Percentiles rank a stretch among this genome's conserved stretches.
Conservation (phyloP, 306 rosid species). For the Prunus mume region DNA sequence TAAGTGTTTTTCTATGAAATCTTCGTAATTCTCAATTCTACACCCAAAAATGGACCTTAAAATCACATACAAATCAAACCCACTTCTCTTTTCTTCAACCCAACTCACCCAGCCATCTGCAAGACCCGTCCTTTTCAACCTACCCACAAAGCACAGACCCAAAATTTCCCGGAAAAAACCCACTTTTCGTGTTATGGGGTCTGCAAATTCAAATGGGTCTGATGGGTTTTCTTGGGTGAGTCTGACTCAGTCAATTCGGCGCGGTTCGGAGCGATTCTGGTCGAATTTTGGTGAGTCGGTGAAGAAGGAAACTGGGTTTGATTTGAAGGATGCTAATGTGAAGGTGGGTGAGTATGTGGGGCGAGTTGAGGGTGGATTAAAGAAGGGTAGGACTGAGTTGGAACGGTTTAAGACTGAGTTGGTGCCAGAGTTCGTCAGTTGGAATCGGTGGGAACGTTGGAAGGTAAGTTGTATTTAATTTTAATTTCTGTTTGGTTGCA, state of each 20-base stretch:
- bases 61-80: constrained; percentile 39
- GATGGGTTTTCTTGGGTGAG: constrained; percentile 53
- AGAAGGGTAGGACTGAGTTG: constrained; percentile 39
- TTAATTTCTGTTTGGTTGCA: constrained; percentile 22
- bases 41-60: constrained; percentile 46
- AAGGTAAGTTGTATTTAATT: constrained; percentile 50
- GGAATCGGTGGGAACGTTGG: constrained; percentile 82
- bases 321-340: constrained; percentile 46
- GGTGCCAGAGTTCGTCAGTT: constrained; percentile 53
- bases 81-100: constrained; percentile 45
- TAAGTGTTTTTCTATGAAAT: background rate
- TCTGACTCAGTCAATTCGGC: constrained; percentile 46
- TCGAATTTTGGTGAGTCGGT: constrained; percentile 49
- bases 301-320: constrained; percentile 81
- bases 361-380: constrained; percentile 35
- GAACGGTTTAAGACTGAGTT: constrained; percentile 46
- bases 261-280: constrained; percentile 71
- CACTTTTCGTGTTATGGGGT: constrained; percentile 53
- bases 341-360: constrained; percentile 41
- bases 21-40: constrained; percentile 7
- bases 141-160: constrained; percentile 29
- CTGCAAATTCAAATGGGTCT: constrained; percentile 46
- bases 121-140: constrained; percentile 34
- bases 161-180: constrained; percentile 34
- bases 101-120: constrained; percentile 29